phyloP scores from a whole-genome alignment of 1,284 basidiomycete genomes.

The Leccinum pallidistipes region DNA sequence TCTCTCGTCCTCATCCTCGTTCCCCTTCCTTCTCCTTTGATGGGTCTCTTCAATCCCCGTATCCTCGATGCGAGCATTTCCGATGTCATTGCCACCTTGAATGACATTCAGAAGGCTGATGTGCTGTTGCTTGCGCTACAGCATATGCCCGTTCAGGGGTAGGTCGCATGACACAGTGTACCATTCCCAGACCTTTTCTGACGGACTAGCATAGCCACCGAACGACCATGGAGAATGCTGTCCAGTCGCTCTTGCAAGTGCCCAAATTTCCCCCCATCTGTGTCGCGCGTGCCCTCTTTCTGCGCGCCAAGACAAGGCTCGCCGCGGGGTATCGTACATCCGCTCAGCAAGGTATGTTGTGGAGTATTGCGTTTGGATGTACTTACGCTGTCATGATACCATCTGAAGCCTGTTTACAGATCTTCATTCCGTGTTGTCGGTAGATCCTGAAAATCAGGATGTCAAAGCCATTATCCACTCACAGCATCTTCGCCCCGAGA shows the following conservation, averaged over 20 bases:
- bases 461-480: conserved; percentile 56
- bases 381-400: not conserved
- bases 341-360: conserved; percentile 58
- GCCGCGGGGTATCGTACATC: conserved; percentile 57
- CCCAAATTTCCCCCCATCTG: conserved; percentile 52
- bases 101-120: conserved; percentile 64
- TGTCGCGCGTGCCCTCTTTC: conserved; percentile 57
- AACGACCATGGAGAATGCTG: conserved; percentile 69
- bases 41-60: conserved; percentile 69
- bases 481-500: conserved; percentile 32
- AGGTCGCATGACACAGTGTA: conserved; percentile 25
- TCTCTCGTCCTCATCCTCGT: not conserved
- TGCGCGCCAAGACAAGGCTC: conserved; percentile 63
- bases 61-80: conserved; percentile 72
- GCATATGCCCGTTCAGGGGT: conserved; percentile 49
- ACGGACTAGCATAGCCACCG: conserved; percentile 44
- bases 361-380: not conserved
- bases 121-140: conserved; percentile 63
- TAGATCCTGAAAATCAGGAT: conserved; percentile 68
- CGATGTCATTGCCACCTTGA: conserved; percentile 55
- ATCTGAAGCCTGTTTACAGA: conserved; percentile 41
- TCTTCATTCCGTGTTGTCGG: conserved; percentile 59
- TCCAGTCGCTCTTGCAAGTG: conserved; percentile 65
- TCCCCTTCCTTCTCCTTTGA: conserved; percentile 20
- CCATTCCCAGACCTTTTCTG: conserved; percentile 21